Evolutionary conservation across 768 basidiomycete genomes (phyloP), one percentile per base, ranked within the genome.

Genomic region (Rossbeevera mucosa): DNA sequence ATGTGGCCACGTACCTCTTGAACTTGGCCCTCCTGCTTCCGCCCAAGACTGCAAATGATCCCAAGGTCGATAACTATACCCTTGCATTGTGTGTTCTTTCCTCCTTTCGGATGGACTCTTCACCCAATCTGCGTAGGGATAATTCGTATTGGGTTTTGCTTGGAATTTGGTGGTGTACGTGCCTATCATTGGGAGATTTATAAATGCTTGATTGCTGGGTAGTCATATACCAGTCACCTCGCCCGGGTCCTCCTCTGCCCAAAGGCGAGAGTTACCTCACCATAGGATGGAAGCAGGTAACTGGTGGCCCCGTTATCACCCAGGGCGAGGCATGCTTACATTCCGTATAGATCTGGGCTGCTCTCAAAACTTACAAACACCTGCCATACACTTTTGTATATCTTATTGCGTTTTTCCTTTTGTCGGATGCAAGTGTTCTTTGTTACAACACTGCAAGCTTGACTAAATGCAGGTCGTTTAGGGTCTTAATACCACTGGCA

Each of bases 81-180:
- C 70, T 92, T 5, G 79, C 83, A 16, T 60, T 90, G 86, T 89
- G 53, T 60, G 81, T 71, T 16, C n/a, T 25, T n/a, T 14, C 21
- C 9, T 14, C 13, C 30, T 7, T 25, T 22, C 16, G 3, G 5
- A 26, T 20, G 4, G 12, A 11, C 25, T 38, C 7, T 0, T 9
- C 8, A 12, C 21, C 44, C 13, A 47, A 26, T 38, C 3, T 44
- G 30, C 42, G 12, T 53, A 88, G 86, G 21, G 83, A 81, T 13
- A 91, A 84, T 52, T 76, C 72, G 0, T 89, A 90, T 57, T 86
- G 86, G 89, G 86, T 94, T 11, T 43, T 92, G 1, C 74, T 77
- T 8, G 91, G 90, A 7, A 82, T 91, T 45, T 93, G 91, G 83
- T 94, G 91, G 91, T 91, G 88, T 90, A 70, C 44, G 85, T 69